These are phyloP conservation scores for Hygrophoropsis aurantiaca DNA, from an alignment of 768 basidiomycete species.

Conservation along the genomic window DNA sequence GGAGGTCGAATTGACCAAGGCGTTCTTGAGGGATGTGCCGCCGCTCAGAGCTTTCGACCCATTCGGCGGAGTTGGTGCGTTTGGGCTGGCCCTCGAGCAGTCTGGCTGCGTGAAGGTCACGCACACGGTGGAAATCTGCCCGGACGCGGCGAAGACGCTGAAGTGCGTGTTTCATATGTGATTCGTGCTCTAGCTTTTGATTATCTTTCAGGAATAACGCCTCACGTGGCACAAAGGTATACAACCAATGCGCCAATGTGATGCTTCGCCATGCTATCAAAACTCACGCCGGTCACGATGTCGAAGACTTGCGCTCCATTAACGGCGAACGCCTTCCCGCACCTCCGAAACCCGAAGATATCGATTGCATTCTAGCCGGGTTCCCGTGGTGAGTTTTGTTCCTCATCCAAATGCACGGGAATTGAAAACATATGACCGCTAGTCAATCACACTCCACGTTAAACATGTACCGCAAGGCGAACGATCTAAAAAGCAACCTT, in stretches of 20 bases:
- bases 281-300: conserved; percentile 39
- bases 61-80: conserved; percentile 55
- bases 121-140: conserved; percentile 72
- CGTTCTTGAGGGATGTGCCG: conserved; percentile 26
- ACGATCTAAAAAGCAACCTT: conserved; percentile 67
- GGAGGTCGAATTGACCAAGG: conserved; percentile 28
- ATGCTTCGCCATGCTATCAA: conserved; percentile 61
- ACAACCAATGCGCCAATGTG: conserved; percentile 72
- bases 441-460: conserved; percentile 75
- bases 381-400: conserved; percentile 64
- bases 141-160: conserved; percentile 69
- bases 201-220: conserved; percentile 43
- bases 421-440: not conserved
- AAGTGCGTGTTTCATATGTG: conserved; percentile 48
- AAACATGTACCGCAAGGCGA: conserved; percentile 69
- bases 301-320: conserved; percentile 38
- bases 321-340: conserved; percentile 41
- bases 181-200: not conserved
- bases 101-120: conserved; percentile 57
- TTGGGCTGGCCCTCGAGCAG: conserved; percentile 57
- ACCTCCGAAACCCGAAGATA: conserved; percentile 50
- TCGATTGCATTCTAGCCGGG: conserved; percentile 66
- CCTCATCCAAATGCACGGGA: not conserved
- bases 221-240: conserved; percentile 49
- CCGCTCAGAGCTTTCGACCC: conserved; percentile 39